phyloP scores from a whole-genome alignment of 192 early-diverging fungal species.

The Backusella westeae region DNA sequence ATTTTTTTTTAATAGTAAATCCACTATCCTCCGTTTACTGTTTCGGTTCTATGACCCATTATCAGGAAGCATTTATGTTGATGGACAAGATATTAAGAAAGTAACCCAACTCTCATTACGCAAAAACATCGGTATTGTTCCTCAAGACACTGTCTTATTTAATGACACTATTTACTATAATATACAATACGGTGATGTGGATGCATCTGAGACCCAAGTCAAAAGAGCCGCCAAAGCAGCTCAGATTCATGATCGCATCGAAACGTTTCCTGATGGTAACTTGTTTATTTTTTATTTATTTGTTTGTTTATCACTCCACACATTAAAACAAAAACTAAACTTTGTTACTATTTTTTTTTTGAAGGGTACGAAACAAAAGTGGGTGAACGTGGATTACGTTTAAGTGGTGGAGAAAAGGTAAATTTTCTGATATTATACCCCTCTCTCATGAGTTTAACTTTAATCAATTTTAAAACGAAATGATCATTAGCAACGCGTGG shows the following conservation, averaged over 20 bases:
- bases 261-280: constrained; percentile 71
- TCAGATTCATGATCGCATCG: constrained; percentile 80
- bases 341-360: not conserved
- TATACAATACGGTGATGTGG: constrained; percentile 80
- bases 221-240: constrained; percentile 68
- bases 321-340: constrained; percentile 3
- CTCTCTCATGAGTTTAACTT: not conserved
- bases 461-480: constrained; percentile 6
- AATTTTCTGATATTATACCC: not conserved
- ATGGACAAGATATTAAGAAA: constrained; percentile 75
- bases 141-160: constrained; percentile 94
- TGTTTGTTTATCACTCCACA: not conserved
- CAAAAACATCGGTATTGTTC: constrained; percentile 86
- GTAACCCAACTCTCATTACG: constrained; percentile 75
- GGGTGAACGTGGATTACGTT: constrained; percentile 70
- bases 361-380: constrained; percentile 57
- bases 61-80: constrained; percentile 79
- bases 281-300: not conserved
- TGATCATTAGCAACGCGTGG: constrained; percentile 70
- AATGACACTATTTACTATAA: constrained; percentile 96
- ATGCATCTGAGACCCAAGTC: constrained; percentile 69
- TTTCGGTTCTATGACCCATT: constrained; percentile 92
- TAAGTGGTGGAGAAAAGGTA: constrained; percentile 89
- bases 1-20: constrained; percentile 45
- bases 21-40: constrained; percentile 73